Percentiles rank a stretch among this genome's conserved stretches.
These are phyloP conservation scores for Galeopsis tetrahit DNA, from an alignment of 257 asterid genomes.

Conservation along the genomic window DNA sequence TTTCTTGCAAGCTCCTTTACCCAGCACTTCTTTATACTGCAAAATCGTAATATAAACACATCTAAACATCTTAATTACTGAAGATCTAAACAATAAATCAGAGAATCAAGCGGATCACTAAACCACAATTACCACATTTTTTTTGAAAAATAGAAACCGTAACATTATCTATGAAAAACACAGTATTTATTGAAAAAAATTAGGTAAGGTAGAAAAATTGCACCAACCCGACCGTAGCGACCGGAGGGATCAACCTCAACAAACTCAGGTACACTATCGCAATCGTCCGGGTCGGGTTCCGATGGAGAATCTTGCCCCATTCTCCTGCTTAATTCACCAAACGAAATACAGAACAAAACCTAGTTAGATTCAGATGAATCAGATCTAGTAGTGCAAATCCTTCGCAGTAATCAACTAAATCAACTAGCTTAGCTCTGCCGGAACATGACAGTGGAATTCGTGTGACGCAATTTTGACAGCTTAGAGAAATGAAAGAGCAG, in stretches of 20 bases:
- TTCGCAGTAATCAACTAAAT: constrained; percentile 16
- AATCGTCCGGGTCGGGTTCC: constrained; percentile 80
- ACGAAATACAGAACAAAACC: not conserved
- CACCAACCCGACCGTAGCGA: constrained; percentile 94
- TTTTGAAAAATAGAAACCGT: constrained; percentile 1
- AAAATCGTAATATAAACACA: constrained; percentile 41
- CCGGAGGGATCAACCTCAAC: constrained; percentile 94
- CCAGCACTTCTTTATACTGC: constrained; percentile 94
- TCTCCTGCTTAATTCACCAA: constrained; percentile 38
- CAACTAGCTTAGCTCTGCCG: constrained; percentile 12
- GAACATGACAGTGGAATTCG: constrained; percentile 9
- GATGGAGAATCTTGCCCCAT: constrained; percentile 71
- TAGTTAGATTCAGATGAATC: constrained; percentile 39
- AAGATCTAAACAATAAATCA: constrained; percentile 26
- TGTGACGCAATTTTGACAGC: constrained; percentile 5
- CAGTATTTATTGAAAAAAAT: not conserved
- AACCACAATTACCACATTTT: constrained; percentile 9
- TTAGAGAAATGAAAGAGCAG: not conserved
- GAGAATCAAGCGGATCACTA: constrained; percentile 22
- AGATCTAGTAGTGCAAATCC: constrained; percentile 32
- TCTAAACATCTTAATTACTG: constrained; percentile 6
- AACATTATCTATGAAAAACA: constrained; percentile 13
- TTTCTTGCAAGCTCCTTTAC: constrained; percentile 98
- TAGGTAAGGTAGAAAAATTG: constrained; percentile 6
- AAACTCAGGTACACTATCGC: constrained; percentile 79